Percentiles rank a stretch among this genome's conserved stretches.
Conservation (phyloP, 805 yeast species). For the Hanseniaspora mollemarum region DNA sequence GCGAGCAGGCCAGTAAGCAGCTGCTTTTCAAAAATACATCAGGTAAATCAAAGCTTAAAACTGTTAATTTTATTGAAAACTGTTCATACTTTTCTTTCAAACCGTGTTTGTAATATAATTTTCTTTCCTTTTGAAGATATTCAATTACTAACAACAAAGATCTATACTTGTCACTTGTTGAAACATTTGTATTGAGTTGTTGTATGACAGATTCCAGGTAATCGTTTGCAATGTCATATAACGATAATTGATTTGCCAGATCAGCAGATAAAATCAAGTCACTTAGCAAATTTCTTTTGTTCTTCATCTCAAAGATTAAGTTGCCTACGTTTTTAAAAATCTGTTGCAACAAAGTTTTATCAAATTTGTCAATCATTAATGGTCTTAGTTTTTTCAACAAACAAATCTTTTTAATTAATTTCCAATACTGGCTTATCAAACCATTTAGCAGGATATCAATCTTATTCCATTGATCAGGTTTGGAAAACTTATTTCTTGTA, state of each 20-base stretch:
- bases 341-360: slow-evolving; percentile 31
- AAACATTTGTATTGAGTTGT: slow-evolving; percentile 60
- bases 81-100: slow-evolving; percentile 18
- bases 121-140: slow-evolving; percentile 41
- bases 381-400: slow-evolving; percentile 23
- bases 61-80: slow-evolving; percentile 23
- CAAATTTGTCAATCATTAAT: neutral
- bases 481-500: neutral
- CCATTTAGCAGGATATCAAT: slow-evolving; percentile 7
- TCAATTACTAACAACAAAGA: slow-evolving; percentile 42
- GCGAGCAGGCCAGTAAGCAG: slow-evolving; percentile 56
- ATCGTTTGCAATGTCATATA: slow-evolving; percentile 71
- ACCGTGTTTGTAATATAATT: slow-evolving; percentile 42
- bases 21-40: slow-evolving; percentile 11
- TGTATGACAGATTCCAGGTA: slow-evolving; percentile 79
- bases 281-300: slow-evolving; percentile 28
- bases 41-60: slow-evolving; percentile 10
- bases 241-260: slow-evolving; percentile 64
- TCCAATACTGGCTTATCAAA: slow-evolving; percentile 36
- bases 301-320: slow-evolving; percentile 54
- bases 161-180: slow-evolving; percentile 44
- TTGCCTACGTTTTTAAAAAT: slow-evolving; percentile 67
- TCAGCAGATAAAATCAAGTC: slow-evolving; percentile 56
- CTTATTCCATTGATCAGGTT: slow-evolving; percentile 2
- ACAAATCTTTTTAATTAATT: slow-evolving; percentile 22